Percentiles rank a stretch among this genome's conserved stretches.
Conservation (phyloP, 2,329 filamentous ascomycete genomes). For the Zopfia rhizophila region DNA sequence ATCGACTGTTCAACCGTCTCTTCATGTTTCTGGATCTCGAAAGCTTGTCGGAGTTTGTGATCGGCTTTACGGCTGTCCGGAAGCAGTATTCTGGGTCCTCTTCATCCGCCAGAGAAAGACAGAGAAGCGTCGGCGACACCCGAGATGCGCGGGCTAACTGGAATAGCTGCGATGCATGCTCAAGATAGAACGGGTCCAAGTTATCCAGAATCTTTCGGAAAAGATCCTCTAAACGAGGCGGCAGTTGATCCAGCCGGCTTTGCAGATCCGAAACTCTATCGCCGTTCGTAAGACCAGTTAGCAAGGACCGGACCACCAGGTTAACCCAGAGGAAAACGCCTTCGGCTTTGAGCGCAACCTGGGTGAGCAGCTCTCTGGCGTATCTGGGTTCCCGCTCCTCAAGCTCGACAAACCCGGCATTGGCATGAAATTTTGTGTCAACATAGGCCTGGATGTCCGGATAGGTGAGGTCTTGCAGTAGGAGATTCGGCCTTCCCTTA, state of each 20-base stretch:
- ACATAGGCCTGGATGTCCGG: conserved; percentile 28
- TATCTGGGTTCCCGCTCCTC: not conserved
- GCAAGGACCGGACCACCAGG: conserved; percentile 24
- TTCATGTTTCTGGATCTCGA: conserved; percentile 1
- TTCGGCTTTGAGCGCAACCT: conserved; percentile 19
- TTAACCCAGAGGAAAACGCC: conserved; percentile 34
- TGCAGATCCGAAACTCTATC: conserved; percentile 20
- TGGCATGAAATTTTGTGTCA: conserved; percentile 1
- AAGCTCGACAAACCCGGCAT: too few species aligned
- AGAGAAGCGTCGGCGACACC: conserved; percentile 14
- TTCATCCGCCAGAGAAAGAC: conserved; percentile 25
- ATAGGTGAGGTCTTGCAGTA: conserved; percentile 33
- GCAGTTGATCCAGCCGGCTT: conserved; percentile 17
- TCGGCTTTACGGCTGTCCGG: conserved; percentile 5
- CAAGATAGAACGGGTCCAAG: conserved; percentile 14
- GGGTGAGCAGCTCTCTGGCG: conserved; percentile 2
- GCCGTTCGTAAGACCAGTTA: conserved; percentile 17
- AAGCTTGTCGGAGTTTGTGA: not conserved
- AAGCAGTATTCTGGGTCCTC: conserved; percentile 8
- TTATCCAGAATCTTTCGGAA: conserved; percentile 23
- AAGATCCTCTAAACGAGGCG: conserved; percentile 21
- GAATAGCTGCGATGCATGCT: conserved; percentile 24
- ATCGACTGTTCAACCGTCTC: conserved; percentile 18
- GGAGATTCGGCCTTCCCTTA: conserved; percentile 27
- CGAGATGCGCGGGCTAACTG: conserved; percentile 15